Conservation (phyloP, 108 stramenopile species). For the Cyclotella cryptica region DNA sequence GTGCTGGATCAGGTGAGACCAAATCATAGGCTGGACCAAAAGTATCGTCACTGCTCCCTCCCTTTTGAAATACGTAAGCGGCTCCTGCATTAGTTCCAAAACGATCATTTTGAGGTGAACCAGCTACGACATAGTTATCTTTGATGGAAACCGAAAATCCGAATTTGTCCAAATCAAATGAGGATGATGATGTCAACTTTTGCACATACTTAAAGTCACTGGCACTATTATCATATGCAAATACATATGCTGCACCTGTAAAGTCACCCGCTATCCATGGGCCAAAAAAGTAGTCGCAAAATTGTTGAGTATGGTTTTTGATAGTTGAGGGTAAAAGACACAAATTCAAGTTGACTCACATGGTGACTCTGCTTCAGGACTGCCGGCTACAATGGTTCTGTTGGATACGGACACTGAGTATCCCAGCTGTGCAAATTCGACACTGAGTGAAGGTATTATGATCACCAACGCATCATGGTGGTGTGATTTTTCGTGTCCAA, state of each 20-base stretch:
- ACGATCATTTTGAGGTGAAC: constrained; percentile 17
- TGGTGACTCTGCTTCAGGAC: constrained; percentile 12
- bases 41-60: not conserved
- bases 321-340: not conserved
- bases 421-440: not conserved
- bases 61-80: constrained; percentile 15
- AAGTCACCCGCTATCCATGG: not conserved
- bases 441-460: not conserved
- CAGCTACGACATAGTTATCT: constrained; percentile 22
- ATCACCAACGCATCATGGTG: not conserved
- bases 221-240: not conserved
- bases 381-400: constrained; percentile 5
- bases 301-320: not conserved
- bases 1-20: constrained; percentile 7
- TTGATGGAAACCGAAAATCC: constrained; percentile 16
- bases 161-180: constrained; percentile 1
- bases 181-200: constrained; percentile 16
- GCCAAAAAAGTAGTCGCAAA: not conserved
- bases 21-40: constrained; percentile 1
- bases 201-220: not conserved
- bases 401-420: constrained; percentile 11
- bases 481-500: not conserved
- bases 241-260: constrained; percentile 20
- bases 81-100: constrained; percentile 16
- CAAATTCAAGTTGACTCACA: not conserved